A percentile compares a stretch with the other conserved stretches of the same genome.
Evolutionary conservation across 2,329 filamentous ascomycete genomes (phyloP).

Genomic region (Didymella exigua): DNA sequence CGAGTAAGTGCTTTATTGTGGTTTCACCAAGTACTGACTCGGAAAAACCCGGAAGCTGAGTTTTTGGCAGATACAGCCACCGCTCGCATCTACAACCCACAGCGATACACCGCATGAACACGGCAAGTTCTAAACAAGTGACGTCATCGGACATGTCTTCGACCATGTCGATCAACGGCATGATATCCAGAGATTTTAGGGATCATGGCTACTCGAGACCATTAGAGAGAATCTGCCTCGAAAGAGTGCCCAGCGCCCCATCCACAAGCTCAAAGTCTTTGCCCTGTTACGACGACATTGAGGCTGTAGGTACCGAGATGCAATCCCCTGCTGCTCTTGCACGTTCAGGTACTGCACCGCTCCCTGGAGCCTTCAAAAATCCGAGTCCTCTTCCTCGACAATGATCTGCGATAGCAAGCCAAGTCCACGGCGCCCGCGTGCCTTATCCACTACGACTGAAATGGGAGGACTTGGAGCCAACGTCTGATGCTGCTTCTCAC

Average conservation of each 20-base stretch:
- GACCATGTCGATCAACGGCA: neutral
- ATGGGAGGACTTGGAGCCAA: conserved; percentile 26
- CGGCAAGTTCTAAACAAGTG: neutral
- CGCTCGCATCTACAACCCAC: neutral
- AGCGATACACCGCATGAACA: neutral
- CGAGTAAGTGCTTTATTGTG: neutral
- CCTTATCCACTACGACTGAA: conserved; percentile 40
- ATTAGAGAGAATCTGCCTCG: neutral
- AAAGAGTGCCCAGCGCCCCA: neutral
- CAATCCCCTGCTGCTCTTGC: neutral
- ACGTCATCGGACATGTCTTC: neutral
- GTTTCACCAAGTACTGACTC: neutral
- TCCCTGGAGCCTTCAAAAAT: conserved; percentile 42
- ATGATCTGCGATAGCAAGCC: conserved; percentile 70
- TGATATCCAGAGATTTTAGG: neutral
- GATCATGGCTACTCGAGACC: too few species aligned
- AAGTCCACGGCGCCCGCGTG: conserved; percentile 34
- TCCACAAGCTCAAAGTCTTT: neutral
- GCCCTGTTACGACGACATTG: neutral
- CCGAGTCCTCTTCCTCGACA: conserved; percentile 71
- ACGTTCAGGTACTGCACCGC: neutral
- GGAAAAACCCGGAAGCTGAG: neutral
- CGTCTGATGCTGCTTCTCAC: conserved; percentile 27
- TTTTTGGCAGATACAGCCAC: neutral
- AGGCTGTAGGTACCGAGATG: neutral